Percentiles rank a stretch among this genome's conserved stretches.
These are phyloP conservation scores for Dendrostoma leiphaemia DNA, from an alignment of 2,329 filamentous ascomycete genomes.

Conservation along the genomic window DNA sequence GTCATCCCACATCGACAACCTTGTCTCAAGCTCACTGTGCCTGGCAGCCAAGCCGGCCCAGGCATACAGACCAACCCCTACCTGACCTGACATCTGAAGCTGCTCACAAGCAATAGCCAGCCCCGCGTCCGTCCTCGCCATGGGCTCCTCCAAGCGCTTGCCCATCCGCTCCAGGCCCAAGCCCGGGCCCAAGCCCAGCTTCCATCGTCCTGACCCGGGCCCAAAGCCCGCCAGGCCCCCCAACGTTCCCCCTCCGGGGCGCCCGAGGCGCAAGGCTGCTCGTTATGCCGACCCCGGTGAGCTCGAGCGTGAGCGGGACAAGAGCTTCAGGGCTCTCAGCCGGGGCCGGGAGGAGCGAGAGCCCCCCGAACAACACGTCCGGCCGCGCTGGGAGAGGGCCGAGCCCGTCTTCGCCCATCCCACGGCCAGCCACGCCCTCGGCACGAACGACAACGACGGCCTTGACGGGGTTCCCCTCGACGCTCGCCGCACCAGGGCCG, in stretches of 20 bases:
- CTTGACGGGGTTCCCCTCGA: neutral
- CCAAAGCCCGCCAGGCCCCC: neutral
- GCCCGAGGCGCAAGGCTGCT: too few relatives aligned
- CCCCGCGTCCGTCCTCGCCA: too few relatives aligned
- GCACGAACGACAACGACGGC: neutral
- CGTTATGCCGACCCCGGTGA: neutral
- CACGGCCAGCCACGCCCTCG: neutral
- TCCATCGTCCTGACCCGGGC: too few relatives aligned
- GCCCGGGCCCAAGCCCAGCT: neutral
- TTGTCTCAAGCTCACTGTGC: too few relatives aligned
- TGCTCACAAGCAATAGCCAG: too few relatives aligned
- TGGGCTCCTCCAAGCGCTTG: too few relatives aligned
- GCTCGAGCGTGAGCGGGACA: neutral
- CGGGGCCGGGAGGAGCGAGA: neutral
- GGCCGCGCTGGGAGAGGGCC: neutral
- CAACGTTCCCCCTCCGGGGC: neutral
- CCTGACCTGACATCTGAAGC: too few relatives aligned
- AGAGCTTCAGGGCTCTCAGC: neutral
- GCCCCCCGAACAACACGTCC: neutral
- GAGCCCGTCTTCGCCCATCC: neutral
- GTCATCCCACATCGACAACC: neutral
- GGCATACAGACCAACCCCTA: too few relatives aligned
- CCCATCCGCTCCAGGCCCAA: too few relatives aligned
- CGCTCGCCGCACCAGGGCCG: neutral
- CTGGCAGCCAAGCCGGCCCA: too few relatives aligned